Evolutionary conservation across 352 stramenopile genomes (phyloP), one percentile per base, ranked within the genome.

Genomic region (Elongisporangium senticosum): DNA sequence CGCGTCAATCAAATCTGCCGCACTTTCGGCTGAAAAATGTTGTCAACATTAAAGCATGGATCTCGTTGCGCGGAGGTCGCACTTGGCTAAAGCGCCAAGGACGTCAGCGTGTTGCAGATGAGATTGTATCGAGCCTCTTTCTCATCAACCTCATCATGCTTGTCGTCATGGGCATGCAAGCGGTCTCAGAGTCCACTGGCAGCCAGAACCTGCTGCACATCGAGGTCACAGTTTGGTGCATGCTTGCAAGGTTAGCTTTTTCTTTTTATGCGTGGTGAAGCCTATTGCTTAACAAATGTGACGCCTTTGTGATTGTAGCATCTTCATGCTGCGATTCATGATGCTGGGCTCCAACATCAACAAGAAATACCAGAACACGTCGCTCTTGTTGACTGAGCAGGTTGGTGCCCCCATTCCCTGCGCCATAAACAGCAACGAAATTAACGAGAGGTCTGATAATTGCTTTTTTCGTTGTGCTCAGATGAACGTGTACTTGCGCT

Each of bases 361-460:
- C 69, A 86, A 88, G 61, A 96, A 93, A 69, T 96, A 96, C 65
- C 79, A 95, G 53, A 95, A 96, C 76, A 95, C 86, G n/a, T 92
- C 84, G 62, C 71, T 96, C 40, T 74, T 96, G 56, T 65, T 96
- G 58, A 96, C 88, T 11, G 88, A 96, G 71, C 86, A 96, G 80
- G 83, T 93, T 64, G 20, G 64, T 61, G 57, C 37, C 23, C 49
- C 40, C 43, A 57, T 7, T 17, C 33, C 11, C 33, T 43, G 33
- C 11, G 11, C 11, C 33, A 4, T 37, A 5, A 26, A 26, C 23
- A 37, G 1, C 26, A 11, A 13, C 26, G 8, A 37, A 11, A 1
- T 7, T 1, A 37, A 37, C 26, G 26, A 6, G 7, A 37, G 26
- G 26, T 43, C 33, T 43, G 33, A 43, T 17, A 17, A 22, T 53